Evolutionary conservation across 352 stramenopile species (phyloP), one percentile per base, ranked within the genome.

Genomic region (Phytophthora foliorum): DNA sequence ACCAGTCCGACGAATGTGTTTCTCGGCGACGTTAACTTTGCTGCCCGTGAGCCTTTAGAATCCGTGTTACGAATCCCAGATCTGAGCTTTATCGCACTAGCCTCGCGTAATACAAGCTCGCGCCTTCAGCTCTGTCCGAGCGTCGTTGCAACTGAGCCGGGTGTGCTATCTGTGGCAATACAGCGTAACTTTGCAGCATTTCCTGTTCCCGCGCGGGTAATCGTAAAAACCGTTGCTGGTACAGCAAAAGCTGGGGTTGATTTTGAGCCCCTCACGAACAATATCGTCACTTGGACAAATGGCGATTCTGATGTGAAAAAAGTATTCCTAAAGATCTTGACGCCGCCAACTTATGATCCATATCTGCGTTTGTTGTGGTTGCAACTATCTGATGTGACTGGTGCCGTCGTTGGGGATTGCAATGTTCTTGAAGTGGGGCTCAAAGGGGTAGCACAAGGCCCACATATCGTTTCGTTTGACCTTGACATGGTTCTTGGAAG

Each of bases 161-260:
- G 84, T 14, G 38, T 64, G 2, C 6, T 92, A 6, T 74, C 68
- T 6, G 39, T 95, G 4, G 61, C 70, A 16, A 58, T 95, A 29
- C 81, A 86, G 13, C 81, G 85, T 9, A 78, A 81, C 45, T 90
- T 86, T 55, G 78, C 59, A 9, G 75, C 59, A 5, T 66, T 86
- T 24, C 17, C 41, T 14, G 66, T 69, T 4, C 52, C 67, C 0
- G 75, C 73, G 8, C 69, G 54, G 19, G 77, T 84, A 1, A 66
- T 57, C 1, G 45, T 95, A 4, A 70, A 76, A 17, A 82, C 75
- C 0, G 21, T 90, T 6, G 72, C 79, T 17, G 75, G 61, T 25
- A 91, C 88, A n/a, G 84, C 85, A n/a, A 75, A 41, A 2, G 56
- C 53, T 3, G 78, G 78, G 7, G 61, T 91, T 7, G 88, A 95